Percentiles rank a stretch among this genome's conserved stretches.
Evolutionary conservation across 139 green algal genomes (phyloP).

Genomic region (Asterochloris erici): DNA sequence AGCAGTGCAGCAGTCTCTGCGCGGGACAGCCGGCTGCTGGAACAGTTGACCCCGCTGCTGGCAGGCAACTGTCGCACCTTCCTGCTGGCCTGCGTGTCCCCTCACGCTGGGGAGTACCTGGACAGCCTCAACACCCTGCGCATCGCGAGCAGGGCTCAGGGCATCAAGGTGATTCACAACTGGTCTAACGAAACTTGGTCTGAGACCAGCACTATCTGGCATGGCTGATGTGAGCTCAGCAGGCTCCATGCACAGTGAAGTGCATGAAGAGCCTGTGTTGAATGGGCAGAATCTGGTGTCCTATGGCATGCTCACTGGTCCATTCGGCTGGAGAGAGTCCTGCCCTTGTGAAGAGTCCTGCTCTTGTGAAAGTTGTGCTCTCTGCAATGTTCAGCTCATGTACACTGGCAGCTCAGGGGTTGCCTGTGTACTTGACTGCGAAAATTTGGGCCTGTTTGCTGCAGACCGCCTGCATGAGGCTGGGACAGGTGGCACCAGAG

Average conservation of each 20-base stretch:
- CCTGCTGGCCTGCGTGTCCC: slow-evolving; percentile 19
- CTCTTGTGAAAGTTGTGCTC: background rate
- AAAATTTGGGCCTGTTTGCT: background rate
- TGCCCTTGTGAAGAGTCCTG: too few species aligned
- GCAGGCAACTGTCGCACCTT: slow-evolving; percentile 22
- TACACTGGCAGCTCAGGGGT: background rate
- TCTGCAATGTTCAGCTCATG: background rate
- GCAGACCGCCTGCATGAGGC: slow-evolving; percentile 13
- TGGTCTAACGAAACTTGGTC: background rate
- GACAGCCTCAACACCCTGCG: slow-evolving; percentile 32
- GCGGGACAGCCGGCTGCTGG: slow-evolving; percentile 12
- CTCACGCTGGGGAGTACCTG: slow-evolving; percentile 16
- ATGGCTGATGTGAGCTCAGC: background rate
- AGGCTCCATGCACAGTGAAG: background rate
- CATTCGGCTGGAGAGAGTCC: too few species aligned
- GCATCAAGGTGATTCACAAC: slow-evolving; percentile 14
- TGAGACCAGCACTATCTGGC: background rate
- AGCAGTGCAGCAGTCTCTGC: background rate
- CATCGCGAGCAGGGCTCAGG: slow-evolving; percentile 11
- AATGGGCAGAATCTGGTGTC: too few species aligned
- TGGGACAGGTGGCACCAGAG: background rate
- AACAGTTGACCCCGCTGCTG: slow-evolving; percentile 18
- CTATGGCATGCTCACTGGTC: too few species aligned
- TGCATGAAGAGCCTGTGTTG: too few species aligned
- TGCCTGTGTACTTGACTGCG: background rate